Base-by-base conservation (phyloP, 1,284 basidiomycete species). In the Athelia psychrophila region DNA sequence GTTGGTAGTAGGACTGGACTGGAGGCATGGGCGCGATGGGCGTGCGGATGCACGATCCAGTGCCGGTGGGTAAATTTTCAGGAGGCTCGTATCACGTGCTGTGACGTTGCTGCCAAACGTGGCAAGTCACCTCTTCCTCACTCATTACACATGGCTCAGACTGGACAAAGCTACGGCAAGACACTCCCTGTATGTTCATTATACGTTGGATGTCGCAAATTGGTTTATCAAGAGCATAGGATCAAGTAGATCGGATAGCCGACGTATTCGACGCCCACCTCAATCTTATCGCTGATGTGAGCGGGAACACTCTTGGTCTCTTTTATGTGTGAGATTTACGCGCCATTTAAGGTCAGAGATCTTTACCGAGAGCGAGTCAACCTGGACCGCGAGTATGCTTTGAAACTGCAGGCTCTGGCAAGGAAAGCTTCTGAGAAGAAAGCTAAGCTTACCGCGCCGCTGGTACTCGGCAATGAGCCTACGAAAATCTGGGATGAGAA, bases 321-420 rank as follows among this genome's bases (percentile, higher is more conserved):
- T 13, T 30, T 5, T 5, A 6, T 13, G 27, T 6, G 27, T 30
- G 27, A 13, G 13, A 13, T 30, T 30, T 6, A 30, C 27, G 27
- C 27, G 27, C 55, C 45, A 52, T 47, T 52, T 42, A 47, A 91
- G 88, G 77, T 86, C 49, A 80, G 87, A 49, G 88, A 91, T 46
- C 63, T 91, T 46, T 84, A 89, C 62, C 74, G 75, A 49, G 86
- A 86, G 50, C 77, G 84, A 40, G 81, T 73, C 16, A 76, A 73
- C 13, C 71, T 92, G 13, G 90, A 93, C 65, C 80, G 83, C 49
- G 88, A 93, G 61, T 91, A 90, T 63, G 85, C 88, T 1, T 63
- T 69, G 18, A 91, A 87, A 61, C 71, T 91, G 18, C 81, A 87
- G 60, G 66, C 72, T 15, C 67, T 93, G 23, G 76, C 77, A 2